Percentiles rank a stretch among this genome's conserved stretches.
These are phyloP conservation scores for Anthracocystis setariae DNA, from an alignment of 1,284 basidiomycete genomes.

Conservation along the genomic window DNA sequence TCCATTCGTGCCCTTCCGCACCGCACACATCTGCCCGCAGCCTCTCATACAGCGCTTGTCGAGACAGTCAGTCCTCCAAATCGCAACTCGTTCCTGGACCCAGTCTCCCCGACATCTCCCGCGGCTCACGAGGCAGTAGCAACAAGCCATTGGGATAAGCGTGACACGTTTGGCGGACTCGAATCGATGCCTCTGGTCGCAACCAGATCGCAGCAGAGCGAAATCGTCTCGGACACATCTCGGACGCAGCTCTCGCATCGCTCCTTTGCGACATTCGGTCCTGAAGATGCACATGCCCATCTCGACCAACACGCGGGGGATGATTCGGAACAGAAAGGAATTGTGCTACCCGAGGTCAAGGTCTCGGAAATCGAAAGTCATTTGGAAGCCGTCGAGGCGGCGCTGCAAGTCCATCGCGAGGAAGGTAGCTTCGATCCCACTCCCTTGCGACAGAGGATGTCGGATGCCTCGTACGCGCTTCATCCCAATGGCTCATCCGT, in stretches of 20 bases:
- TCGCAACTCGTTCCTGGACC: conserved; percentile 12
- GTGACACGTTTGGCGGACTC: conserved; percentile 41
- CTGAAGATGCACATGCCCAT: conserved; percentile 7
- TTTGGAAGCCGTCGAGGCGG: conserved; percentile 43
- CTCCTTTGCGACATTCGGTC: conserved; percentile 14
- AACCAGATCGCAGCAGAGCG: background rate
- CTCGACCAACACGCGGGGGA: conserved; percentile 6
- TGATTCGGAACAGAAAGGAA: conserved; percentile 25
- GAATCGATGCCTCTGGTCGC: conserved; percentile 14
- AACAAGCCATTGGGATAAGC: conserved; percentile 12
- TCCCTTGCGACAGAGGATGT: conserved; percentile 43
- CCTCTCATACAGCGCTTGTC: conserved; percentile 33
- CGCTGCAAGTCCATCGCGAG: conserved; percentile 37
- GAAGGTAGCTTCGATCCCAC: conserved; percentile 46
- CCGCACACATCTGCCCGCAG: conserved; percentile 15
- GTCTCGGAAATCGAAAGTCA: conserved; percentile 46
- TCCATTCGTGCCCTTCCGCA: conserved; percentile 25
- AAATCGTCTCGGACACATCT: background rate
- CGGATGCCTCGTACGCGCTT: conserved; percentile 23
- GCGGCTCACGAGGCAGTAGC: background rate
- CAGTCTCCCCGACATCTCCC: background rate
- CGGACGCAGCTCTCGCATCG: conserved; percentile 35
- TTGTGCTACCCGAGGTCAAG: conserved; percentile 41
- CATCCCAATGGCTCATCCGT: conserved; percentile 34
- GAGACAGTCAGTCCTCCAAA: conserved; percentile 23